Evolutionary conservation across 805 yeast genomes (phyloP).

Genomic region (Ogataea degrootiae): DNA sequence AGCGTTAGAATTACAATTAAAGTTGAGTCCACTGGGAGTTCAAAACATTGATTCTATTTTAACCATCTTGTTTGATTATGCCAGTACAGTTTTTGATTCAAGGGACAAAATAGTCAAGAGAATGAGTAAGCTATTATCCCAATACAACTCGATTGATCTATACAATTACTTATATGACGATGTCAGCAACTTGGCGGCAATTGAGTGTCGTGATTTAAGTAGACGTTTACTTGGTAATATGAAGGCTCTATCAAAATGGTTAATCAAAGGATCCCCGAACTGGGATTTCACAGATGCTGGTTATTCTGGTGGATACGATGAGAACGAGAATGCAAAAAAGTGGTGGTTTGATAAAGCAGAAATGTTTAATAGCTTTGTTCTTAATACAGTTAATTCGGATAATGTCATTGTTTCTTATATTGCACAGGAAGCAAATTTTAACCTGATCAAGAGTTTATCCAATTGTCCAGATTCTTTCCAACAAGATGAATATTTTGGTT

Average conservation of each 20-base stretch:
- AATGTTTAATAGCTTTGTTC: constrained; percentile 32
- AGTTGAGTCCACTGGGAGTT: constrained; percentile 44
- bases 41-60: constrained; percentile 33
- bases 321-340: constrained; percentile 25
- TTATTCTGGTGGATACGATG: constrained; percentile 28
- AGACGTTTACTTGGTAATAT: constrained; percentile 36
- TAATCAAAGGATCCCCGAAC: constrained; percentile 38
- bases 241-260: constrained; percentile 30
- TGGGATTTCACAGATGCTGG: constrained; percentile 20
- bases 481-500: constrained; percentile 41
- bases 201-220: constrained; percentile 42
- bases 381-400: constrained; percentile 18
- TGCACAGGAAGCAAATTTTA: constrained; percentile 22
- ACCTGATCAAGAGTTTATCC: background rate
- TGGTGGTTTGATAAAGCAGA: constrained; percentile 43
- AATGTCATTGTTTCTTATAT: constrained; percentile 34
- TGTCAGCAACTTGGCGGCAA: constrained; percentile 34
- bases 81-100: constrained; percentile 14
- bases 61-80: constrained; percentile 29
- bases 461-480: background rate
- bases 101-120: constrained; percentile 13
- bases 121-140: constrained; percentile 41
- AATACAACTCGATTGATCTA: constrained; percentile 42
- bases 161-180: constrained; percentile 43
- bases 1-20: constrained; percentile 44